Conservation (phyloP, 2,329 filamentous ascomycete genomes). For the Ceratocystis cubensis region DNA sequence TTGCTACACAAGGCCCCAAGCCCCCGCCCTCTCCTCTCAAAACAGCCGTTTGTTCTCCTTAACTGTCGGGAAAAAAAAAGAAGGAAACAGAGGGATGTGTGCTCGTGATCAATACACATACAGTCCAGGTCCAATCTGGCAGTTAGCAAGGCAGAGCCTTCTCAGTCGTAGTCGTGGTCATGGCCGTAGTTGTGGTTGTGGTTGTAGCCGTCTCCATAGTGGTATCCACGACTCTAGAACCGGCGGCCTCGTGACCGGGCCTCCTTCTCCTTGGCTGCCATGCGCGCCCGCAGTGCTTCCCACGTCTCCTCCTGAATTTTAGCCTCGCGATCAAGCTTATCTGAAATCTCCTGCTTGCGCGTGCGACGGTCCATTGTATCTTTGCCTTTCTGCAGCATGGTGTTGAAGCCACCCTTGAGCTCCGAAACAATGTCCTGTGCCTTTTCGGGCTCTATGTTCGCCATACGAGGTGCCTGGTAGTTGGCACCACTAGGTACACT, state of each 20-base stretch:
- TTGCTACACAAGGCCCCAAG: neutral
- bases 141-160: neutral
- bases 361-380: conserved; percentile 28
- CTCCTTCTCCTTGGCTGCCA: conserved; percentile 32
- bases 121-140: neutral
- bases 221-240: neutral
- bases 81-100: neutral
- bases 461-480: conserved; percentile 30
- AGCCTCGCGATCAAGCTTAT: conserved; percentile 31
- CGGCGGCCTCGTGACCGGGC: conserved; percentile 24
- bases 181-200: neutral
- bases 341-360: conserved; percentile 29
- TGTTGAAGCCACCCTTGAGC: conserved; percentile 31
- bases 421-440: conserved; percentile 28
- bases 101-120: neutral
- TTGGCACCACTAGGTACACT: conserved; percentile 16
- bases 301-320: conserved; percentile 25
- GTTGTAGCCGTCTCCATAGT: neutral
- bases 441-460: conserved; percentile 21
- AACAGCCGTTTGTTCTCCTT: neutral
- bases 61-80: neutral
- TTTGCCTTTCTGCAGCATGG: conserved; percentile 28
- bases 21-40: neutral
- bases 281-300: conserved; percentile 25
- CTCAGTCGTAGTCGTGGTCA: neutral